Evolutionary conservation across 2,329 filamentous ascomycete species (phyloP).

Genomic region (Blastomyces parvus): DNA sequence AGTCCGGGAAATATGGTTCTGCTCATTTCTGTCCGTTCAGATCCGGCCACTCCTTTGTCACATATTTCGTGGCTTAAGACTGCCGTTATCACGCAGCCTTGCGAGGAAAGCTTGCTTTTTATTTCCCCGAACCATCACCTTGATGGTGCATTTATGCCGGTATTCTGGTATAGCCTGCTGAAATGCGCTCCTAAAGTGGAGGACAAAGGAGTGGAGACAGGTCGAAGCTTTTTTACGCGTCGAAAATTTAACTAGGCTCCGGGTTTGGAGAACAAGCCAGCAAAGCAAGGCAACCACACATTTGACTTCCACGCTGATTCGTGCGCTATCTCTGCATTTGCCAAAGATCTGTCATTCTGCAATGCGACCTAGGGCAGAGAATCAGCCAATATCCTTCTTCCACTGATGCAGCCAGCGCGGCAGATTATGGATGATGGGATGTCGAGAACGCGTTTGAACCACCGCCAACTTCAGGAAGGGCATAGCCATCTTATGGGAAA

Average conservation of each 20-base stretch:
- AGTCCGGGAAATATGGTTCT: not conserved
- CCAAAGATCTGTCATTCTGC: not conserved
- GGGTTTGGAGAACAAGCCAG: constrained; percentile 1
- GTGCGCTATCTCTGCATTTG: not conserved
- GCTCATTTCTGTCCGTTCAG: not conserved
- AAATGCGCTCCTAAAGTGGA: not conserved
- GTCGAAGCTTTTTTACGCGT: not conserved
- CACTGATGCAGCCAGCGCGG: not conserved
- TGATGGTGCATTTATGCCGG: not conserved
- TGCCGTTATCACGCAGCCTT: not conserved
- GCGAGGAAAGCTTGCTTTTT: not conserved
- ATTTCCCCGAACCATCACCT: not conserved
- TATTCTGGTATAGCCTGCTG: not conserved
- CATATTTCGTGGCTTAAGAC: not conserved
- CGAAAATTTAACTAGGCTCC: not conserved
- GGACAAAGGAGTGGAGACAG: constrained; percentile 3
- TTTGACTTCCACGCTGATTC: not conserved
- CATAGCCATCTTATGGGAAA: not conserved
- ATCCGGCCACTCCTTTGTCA: not conserved
- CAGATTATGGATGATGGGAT: not conserved
- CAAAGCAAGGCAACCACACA: not conserved
- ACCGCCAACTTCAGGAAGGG: not conserved
- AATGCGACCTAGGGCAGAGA: not conserved
- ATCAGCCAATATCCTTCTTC: not conserved
- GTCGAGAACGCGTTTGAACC: not conserved